Evolutionary conservation across 768 basidiomycete species (phyloP), one percentile per base, ranked within the genome.

Genomic region (Boletus barrowsii): DNA sequence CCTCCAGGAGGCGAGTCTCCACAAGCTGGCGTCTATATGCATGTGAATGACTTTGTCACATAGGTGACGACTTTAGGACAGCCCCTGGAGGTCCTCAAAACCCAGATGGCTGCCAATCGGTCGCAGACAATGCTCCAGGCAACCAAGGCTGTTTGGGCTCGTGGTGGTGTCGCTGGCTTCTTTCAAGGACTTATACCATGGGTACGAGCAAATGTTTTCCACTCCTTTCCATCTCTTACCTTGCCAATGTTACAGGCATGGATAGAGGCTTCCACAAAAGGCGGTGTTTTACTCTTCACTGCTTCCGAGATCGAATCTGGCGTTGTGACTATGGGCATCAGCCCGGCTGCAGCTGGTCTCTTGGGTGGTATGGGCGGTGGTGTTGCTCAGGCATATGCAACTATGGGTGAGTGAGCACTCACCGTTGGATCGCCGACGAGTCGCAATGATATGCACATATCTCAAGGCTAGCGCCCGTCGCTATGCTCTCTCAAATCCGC

Each of bases 251-350:
- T 15, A 14, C 58, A 97, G 94, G 97, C 97, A 36, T 98, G 97
- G 97, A 96, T 99, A 64, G 97, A 99, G 72, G 97, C 97, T 10
- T 97, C 95, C 5, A 98, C 97, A 0, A 99, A 99, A 70, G 97
- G 97, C 49, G 97, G 82, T 51, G 97, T 99, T 30, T 82, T 99
- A 20, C 79, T 99, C 56, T 98, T 99, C 76, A 86, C 95, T 15
- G 95, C 97, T 24, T 90, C 94, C 5, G 97, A 99, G 72, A 88
- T 98, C 33, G 94, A 98, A 72, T 81, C 83, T 17, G 79, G 80
- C 18, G 74, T 77, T 18, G 76, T 84, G 43, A 61, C 67, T 10
- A 75, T 88, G 65, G 93, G 93, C 10, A 73, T 95, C 55, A 88
- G 79, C 64, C 87, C 93, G 30, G 93, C 86, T 24, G 77, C 79